phyloP scores from a whole-genome alignment of 495 filamentous ascomycete genomes.

The Opeltia flavorubescens region DNA sequence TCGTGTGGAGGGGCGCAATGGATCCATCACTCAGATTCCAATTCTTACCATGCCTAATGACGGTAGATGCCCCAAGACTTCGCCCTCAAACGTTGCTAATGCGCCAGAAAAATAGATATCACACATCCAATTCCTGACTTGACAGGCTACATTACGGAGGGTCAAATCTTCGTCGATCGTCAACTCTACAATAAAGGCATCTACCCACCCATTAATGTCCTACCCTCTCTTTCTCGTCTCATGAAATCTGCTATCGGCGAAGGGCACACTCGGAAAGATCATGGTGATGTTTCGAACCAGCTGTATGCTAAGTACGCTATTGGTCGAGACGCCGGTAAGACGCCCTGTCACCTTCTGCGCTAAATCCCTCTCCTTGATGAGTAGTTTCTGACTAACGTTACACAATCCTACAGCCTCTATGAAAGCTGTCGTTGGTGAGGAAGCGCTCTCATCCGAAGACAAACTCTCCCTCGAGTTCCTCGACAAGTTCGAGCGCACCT shows the following conservation, averaged over 20 bases:
- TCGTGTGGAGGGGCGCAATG: constrained; percentile 93
- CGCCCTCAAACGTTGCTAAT: constrained; percentile 2
- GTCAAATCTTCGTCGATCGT: constrained; percentile 96
- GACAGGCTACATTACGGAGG: constrained; percentile 97
- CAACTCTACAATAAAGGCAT: constrained; percentile 90
- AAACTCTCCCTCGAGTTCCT: constrained; percentile 96
- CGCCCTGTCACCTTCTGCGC: not conserved
- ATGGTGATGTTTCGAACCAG: constrained; percentile 97
- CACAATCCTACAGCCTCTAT: constrained; percentile 52
- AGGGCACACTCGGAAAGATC: constrained; percentile 86
- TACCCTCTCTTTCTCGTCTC: constrained; percentile 94
- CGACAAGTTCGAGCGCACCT: constrained; percentile 90
- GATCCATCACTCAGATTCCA: constrained; percentile 97
- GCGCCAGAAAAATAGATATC: constrained; percentile 49
- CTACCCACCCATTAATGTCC: constrained; percentile 97
- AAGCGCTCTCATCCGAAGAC: constrained; percentile 88
- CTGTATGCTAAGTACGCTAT: constrained; percentile 99
- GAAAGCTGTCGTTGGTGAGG: constrained; percentile 99
- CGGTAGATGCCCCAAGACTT: constrained; percentile 28
- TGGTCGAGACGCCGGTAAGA: constrained; percentile 70
- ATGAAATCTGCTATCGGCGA: constrained; percentile 99
- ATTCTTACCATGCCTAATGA: constrained; percentile 99
- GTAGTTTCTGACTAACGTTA: constrained; percentile 6
- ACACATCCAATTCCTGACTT: constrained; percentile 98
- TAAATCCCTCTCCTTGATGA: not conserved